These are phyloP conservation scores for Ilyonectria robusta DNA, from an alignment of 2,329 filamentous ascomycete species.

Conservation along the genomic window DNA sequence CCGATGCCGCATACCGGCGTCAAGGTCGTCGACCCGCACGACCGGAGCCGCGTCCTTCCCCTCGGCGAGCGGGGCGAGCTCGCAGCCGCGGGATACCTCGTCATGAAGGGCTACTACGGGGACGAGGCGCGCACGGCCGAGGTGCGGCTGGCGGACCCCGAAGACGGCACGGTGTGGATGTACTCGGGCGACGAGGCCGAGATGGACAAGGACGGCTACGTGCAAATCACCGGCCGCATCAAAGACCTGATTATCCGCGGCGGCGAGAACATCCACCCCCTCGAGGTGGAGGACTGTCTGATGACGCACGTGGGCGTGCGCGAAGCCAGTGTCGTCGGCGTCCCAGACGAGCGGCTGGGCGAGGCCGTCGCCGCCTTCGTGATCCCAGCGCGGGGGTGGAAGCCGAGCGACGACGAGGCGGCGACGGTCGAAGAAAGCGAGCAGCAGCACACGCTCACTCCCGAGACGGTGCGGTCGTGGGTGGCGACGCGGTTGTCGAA, in stretches of 20 bases:
- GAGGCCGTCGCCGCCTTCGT: slow-evolving; percentile 91
- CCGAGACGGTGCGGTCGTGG: slow-evolving; percentile 77
- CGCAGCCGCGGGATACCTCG: slow-evolving; percentile 84
- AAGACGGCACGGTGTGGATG: slow-evolving; percentile 81
- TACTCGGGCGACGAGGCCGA: slow-evolving; percentile 90
- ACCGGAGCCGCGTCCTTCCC: slow-evolving; percentile 72
- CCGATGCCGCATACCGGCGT: slow-evolving; percentile 84
- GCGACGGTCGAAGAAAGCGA: slow-evolving; percentile 46
- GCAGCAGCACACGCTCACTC: slow-evolving; percentile 58
- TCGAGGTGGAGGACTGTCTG: slow-evolving; percentile 92
- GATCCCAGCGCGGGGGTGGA: slow-evolving; percentile 60
- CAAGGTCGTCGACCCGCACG: slow-evolving; percentile 81
- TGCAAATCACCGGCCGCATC: slow-evolving; percentile 90
- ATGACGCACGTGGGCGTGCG: slow-evolving; percentile 78
- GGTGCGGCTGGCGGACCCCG: slow-evolving; percentile 67
- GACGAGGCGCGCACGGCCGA: slow-evolving; percentile 78
- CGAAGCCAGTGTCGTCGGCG: slow-evolving; percentile 86
- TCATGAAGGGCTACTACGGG: slow-evolving; percentile 94
- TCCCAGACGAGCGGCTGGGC: slow-evolving; percentile 86
- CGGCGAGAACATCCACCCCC: slow-evolving; percentile 95
- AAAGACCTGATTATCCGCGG: slow-evolving; percentile 97
- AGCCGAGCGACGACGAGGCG: slow-evolving; percentile 38
- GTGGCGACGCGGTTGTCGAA: slow-evolving; percentile 77
- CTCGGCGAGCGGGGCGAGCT: slow-evolving; percentile 83
- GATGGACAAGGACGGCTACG: slow-evolving; percentile 87